A percentile compares a stretch with the other conserved stretches of the same genome.
Evolutionary conservation across 2,329 filamentous ascomycete species (phyloP).

Genomic region (Botryotinia globosa): DNA sequence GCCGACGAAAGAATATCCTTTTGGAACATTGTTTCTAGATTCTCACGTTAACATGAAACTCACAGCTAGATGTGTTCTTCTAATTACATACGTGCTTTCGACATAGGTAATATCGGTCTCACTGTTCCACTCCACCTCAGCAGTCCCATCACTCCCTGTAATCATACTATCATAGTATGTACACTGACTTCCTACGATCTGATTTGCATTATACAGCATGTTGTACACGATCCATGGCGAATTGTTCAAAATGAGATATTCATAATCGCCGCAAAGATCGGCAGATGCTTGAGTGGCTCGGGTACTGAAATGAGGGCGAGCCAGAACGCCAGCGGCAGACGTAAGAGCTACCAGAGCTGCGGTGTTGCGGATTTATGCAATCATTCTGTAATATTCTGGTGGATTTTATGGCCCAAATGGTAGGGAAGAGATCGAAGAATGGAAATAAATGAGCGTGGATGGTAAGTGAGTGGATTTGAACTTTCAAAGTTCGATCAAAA

Average conservation of each 20-base stretch:
- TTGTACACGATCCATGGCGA: slow-evolving; percentile 2
- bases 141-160: neutral
- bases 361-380: neutral
- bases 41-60: neutral
- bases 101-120: slow-evolving; percentile 3
- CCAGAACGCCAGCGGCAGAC: neutral
- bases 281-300: neutral
- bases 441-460: neutral
- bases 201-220: neutral
- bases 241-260: neutral
- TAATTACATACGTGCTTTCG: neutral
- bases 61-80: neutral
- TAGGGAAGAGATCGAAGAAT: neutral
- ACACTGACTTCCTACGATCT: neutral
- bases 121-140: slow-evolving; percentile 3
- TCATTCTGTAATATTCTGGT: neutral
- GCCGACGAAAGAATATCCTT: neutral
- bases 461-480: neutral
- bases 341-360: slow-evolving; percentile 3
- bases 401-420: neutral
- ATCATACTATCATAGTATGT: slow-evolving; percentile 1
- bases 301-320: neutral
- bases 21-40: slow-evolving; percentile 1
- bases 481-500: slow-evolving; percentile 8
- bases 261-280: neutral